Percentiles rank a stretch among this genome's conserved stretches.
phyloP scores from a whole-genome alignment of 176 grass and related monocot species.

The Oryza punctata region DNA sequence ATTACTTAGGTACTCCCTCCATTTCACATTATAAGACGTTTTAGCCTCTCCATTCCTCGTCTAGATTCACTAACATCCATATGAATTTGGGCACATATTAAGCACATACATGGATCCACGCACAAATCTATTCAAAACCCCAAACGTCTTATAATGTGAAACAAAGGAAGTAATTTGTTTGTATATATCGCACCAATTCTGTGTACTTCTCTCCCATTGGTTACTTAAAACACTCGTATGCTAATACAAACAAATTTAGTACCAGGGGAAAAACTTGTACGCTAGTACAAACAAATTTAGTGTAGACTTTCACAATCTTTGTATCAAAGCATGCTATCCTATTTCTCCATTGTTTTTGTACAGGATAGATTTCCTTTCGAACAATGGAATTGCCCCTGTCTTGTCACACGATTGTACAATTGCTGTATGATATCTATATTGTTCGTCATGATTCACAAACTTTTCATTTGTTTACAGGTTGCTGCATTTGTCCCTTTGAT shows the following conservation, averaged over 20 bases:
- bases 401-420: constrained; percentile 6
- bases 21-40: no score
- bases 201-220: neutral
- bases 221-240: constrained; percentile 16
- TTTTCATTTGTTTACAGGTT: constrained; percentile 61
- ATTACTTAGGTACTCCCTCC: constrained; percentile 18
- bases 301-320: neutral
- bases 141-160: no score
- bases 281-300: constrained; percentile 19
- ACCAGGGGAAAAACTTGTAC: neutral
- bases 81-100: no score
- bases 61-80: no score
- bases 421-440: neutral
- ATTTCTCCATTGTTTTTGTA: neutral
- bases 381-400: neutral
- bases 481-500: constrained; percentile 93
- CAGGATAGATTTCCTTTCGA: neutral
- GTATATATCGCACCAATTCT: neutral
- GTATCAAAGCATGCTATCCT: constrained; percentile 1
- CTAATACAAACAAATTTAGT: neutral
- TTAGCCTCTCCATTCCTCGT: no score
- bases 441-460: neutral
- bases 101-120: no score
- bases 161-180: no score
- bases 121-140: no score